Evolutionary conservation across 441 rosid genomes (phyloP), one percentile per base, ranked within the genome.

Genomic region (Bocquillonia castaneifolia): DNA sequence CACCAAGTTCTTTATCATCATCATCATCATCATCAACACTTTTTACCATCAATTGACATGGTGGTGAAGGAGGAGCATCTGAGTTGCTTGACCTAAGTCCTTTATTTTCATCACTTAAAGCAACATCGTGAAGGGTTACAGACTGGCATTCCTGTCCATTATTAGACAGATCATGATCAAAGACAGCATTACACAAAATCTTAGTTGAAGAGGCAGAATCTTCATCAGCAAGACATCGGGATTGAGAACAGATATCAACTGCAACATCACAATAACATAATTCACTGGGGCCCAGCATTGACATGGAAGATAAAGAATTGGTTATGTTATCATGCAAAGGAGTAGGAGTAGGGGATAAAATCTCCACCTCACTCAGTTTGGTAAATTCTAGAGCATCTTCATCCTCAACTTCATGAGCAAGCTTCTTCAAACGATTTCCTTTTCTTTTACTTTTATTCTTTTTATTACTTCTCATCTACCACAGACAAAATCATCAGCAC

Each of bases 241-340:
- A 53, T n/a, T n/a, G n/a, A 70, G 72, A 78, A 57, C 59, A 62
- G 60, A 56, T 66, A 76, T 77, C 82, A 71, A 59, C 89, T 77
- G 85, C 84, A 85, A 76, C 82, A 83, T 84, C 81, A 84, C 56
- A 80, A 74, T 51, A 80, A 77, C 73, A 76, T 70, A 68, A 68
- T 79, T 82, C 87, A 82, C 82, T 75, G 79, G 65, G 83, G 80
- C 70, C 83, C 59, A 68, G 72, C 78, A 74, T 74, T 73, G 85
- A 82, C 81, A 71, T 68, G 76, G 80, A 78, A 81, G 75, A 72
- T 58, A 83, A 79, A 72, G 79, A 84, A 80, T 74, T 69, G 71
- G 82, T 80, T 34, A 77, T 63, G 66, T 66, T 81, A 79, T 77
- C 77, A 71, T 72, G 74, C 74, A 80, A 74, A 73, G 73, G 80